phyloP scores from a whole-genome alignment of 2,329 filamentous ascomycete species.

The Alternaria angustiovoidea region DNA sequence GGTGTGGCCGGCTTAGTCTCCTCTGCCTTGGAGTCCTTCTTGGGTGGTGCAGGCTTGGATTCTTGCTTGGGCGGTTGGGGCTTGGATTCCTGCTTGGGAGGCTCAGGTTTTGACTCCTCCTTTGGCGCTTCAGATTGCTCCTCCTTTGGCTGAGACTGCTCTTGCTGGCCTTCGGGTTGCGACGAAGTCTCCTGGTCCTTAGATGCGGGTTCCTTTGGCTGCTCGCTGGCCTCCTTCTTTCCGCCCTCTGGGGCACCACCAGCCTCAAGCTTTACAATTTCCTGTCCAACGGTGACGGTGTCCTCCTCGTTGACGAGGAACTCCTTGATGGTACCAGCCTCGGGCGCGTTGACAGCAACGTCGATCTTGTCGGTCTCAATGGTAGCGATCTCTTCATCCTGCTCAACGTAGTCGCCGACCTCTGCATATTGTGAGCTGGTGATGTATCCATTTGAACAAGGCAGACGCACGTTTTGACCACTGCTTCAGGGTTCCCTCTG shows the following conservation, averaged over 20 bases:
- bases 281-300: conserved; percentile 92
- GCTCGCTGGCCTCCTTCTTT: conserved; percentile 63
- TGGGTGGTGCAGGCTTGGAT: conserved; percentile 30
- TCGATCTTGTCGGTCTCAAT: conserved; percentile 99
- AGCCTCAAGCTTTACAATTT: conserved; percentile 83
- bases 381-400: conserved; percentile 96
- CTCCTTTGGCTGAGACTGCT: conserved; percentile 51
- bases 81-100: conserved; percentile 51
- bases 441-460: background rate
- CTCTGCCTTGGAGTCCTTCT: conserved; percentile 47
- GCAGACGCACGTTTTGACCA: conserved; percentile 75
- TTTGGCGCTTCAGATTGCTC: conserved; percentile 38
- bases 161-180: conserved; percentile 61
- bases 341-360: conserved; percentile 92
- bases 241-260: conserved; percentile 63
- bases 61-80: conserved; percentile 47
- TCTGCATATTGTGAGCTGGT: conserved; percentile 54
- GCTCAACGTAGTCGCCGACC: conserved; percentile 91
- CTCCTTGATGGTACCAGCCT: conserved; percentile 90
- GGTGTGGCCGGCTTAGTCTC: conserved; percentile 54
- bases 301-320: conserved; percentile 92
- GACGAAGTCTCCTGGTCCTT: conserved; percentile 66
- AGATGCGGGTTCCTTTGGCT: conserved; percentile 68
- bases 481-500: conserved; percentile 94
- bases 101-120: conserved; percentile 52